Percentiles rank a stretch among this genome's conserved stretches.
phyloP scores from a whole-genome alignment of 2,329 filamentous ascomycete genomes.

The Epicoccum sorghinum region DNA sequence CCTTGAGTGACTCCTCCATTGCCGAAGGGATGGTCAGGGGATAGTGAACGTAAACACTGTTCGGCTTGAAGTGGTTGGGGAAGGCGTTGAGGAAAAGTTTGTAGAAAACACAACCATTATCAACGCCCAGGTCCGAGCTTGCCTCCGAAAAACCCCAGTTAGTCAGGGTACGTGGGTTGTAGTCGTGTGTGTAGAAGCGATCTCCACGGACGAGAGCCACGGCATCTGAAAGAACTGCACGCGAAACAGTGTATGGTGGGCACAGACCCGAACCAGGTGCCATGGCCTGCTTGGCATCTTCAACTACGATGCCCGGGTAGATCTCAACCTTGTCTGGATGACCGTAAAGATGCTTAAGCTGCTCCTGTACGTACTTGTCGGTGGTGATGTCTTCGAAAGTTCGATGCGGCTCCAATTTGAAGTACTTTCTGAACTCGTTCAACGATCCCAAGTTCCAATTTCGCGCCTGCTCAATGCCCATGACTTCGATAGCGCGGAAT shows the following conservation, averaged over 20 bases:
- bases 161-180: constrained; percentile 71
- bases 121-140: constrained; percentile 72
- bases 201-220: constrained; percentile 80
- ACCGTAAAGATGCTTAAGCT: constrained; percentile 66
- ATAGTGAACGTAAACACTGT: constrained; percentile 84
- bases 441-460: constrained; percentile 78
- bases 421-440: constrained; percentile 86
- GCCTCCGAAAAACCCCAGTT: constrained; percentile 84
- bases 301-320: constrained; percentile 78
- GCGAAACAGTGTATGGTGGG: constrained; percentile 76
- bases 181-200: constrained; percentile 79
- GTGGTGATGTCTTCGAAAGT: constrained; percentile 85
- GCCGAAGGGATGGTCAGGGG: constrained; percentile 74
- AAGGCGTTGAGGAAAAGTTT: constrained; percentile 82
- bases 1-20: constrained; percentile 72
- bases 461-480: constrained; percentile 78
- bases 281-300: constrained; percentile 76
- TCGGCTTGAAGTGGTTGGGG: constrained; percentile 76
- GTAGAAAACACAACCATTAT: constrained; percentile 84
- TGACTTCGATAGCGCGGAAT: constrained; percentile 77
- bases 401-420: constrained; percentile 75
- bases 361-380: constrained; percentile 71
- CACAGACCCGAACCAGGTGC: constrained; percentile 72
- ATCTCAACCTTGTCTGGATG: constrained; percentile 81
- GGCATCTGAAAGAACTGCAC: constrained; percentile 78